Evolutionary conservation across 805 yeast species (phyloP), one percentile per base, ranked within the genome.

Genomic region (Debaryomyces maramus): DNA sequence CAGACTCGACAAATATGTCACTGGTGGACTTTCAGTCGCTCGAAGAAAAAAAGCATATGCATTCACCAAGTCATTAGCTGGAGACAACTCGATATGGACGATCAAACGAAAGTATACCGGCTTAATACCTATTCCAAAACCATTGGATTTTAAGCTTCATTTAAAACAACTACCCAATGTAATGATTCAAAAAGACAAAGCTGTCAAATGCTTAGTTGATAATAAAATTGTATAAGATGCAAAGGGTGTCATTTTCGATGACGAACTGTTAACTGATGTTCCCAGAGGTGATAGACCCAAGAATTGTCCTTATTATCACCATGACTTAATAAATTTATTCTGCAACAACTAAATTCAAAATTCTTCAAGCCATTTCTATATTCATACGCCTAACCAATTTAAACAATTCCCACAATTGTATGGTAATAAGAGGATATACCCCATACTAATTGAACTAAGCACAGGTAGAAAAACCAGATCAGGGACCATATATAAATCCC

Each of bases 401-500:
- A 16, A 16, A 11, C 24, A 30, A 16, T 53, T 48, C 32, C 55
- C 54, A 8, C 18, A 35, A n/a, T 41, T 55, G 5, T 52, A 39
- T 32, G 15, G 36, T 6, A 36, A 38, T 5, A 48, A 44, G 20
- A 10, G 23, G 11, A 38, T 53, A 3, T 41, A 42, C 18, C 61
- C 61, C 5, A 37, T 52, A 2, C 35, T 54, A 4, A 36, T 55
- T 24, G 52, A 54, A 32, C 40, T 55, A 13, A 38, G 41, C 14
- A 54, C 60, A 1, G 60, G 61, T 5, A 36, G 60, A 26, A 56
- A 55, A 55, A 56, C 40, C 61, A 56, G 35, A 52, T 56, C 23
- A 34, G 61, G 24, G 60, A 56, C 22, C 61, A 56, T 39, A 41
- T 50, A 11, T 19, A 35, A 3, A 35, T 44, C 1, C 47, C 58